Conservation (phyloP, 1,284 basidiomycete species). For the Anthracocystis walkeri region DNA sequence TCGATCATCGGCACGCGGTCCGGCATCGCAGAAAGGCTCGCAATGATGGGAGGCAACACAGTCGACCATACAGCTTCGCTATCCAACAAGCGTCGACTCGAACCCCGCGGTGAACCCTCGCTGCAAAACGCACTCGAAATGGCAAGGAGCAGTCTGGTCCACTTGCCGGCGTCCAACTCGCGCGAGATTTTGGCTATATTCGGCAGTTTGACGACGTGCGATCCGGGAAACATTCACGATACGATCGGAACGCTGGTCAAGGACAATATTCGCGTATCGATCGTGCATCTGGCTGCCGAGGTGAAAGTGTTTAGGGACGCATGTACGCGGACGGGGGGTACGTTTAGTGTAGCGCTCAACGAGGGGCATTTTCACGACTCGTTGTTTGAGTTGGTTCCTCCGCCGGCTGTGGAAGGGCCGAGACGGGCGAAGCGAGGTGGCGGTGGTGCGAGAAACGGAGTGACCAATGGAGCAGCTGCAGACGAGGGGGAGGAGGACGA, state of each 20-base stretch:
- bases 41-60: constrained; percentile 85
- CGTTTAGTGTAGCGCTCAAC: constrained; percentile 87
- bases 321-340: constrained; percentile 60
- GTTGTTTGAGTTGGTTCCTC: constrained; percentile 93
- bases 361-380: constrained; percentile 96
- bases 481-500: constrained; percentile 18
- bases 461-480: not conserved
- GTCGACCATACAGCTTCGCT: constrained; percentile 90
- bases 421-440: constrained; percentile 3
- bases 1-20: constrained; percentile 66
- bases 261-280: constrained; percentile 84
- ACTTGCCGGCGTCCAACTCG: constrained; percentile 93
- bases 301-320: constrained; percentile 96
- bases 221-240: constrained; percentile 95
- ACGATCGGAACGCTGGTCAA: constrained; percentile 84
- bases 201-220: constrained; percentile 93
- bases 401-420: constrained; percentile 70
- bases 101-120: constrained; percentile 91
- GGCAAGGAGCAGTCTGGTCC: constrained; percentile 73
- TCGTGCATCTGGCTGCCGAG: constrained; percentile 90
- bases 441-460: not conserved
- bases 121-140: constrained; percentile 96
- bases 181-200: constrained; percentile 93
- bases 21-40: constrained; percentile 65
- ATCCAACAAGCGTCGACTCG: constrained; percentile 85